phyloP scores from a whole-genome alignment of 1,284 basidiomycete species.

The Marasmius oreades region DNA sequence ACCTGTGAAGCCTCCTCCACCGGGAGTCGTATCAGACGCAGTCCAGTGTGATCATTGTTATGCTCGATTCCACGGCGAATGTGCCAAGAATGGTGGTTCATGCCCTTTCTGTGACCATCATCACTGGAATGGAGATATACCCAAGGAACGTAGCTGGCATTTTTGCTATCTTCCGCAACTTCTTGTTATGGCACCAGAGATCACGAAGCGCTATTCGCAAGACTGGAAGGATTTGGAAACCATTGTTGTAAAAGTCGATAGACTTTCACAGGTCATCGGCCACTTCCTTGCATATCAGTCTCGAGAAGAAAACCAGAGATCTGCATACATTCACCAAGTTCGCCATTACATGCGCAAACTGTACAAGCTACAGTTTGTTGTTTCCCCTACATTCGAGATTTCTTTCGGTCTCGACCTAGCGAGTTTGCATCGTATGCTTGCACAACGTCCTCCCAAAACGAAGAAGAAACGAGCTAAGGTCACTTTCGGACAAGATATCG shows the following conservation, averaged over 20 bases:
- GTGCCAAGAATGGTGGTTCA: conserved; percentile 80
- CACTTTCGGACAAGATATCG: conserved; percentile 71
- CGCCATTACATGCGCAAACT: conserved; percentile 85
- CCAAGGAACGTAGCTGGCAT: conserved; percentile 76
- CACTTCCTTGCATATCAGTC: conserved; percentile 73
- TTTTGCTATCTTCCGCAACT: conserved; percentile 73
- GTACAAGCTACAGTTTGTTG: conserved; percentile 78
- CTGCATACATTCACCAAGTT: conserved; percentile 72
- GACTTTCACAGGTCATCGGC: conserved; percentile 67
- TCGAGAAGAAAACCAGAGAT: conserved; percentile 61
- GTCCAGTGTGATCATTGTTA: conserved; percentile 85
- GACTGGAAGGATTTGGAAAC: conserved; percentile 74
- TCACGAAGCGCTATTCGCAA: conserved; percentile 71
- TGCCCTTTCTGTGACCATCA: conserved; percentile 86
- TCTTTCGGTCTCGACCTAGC: conserved; percentile 79
- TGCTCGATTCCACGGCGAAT: conserved; percentile 78
- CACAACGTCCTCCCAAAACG: conserved; percentile 43
- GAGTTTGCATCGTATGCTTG: conserved; percentile 73
- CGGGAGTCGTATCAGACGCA: conserved; percentile 70
- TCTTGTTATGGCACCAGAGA: conserved; percentile 63
- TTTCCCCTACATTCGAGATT: conserved; percentile 71
- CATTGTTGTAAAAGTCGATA: conserved; percentile 72
- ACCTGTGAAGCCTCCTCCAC: conserved; percentile 71
- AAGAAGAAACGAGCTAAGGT: conserved; percentile 68
- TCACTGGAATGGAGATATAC: conserved; percentile 81